Conservation (phyloP, 129 eudicot genomes). For the Ambrosia trifida region DNA sequence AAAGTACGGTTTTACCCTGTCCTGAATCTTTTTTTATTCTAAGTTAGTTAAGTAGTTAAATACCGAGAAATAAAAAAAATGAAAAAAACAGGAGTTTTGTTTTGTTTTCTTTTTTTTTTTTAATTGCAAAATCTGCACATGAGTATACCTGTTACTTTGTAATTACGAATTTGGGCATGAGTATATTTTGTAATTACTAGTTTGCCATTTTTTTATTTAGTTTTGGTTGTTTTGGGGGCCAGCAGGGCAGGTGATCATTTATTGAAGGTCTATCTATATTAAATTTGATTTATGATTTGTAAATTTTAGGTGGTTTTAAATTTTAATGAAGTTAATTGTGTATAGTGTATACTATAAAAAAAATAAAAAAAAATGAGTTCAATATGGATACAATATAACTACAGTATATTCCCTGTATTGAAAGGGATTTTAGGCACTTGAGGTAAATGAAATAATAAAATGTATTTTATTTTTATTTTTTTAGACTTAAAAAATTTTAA, state of each 20-base stretch:
- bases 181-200: slow-evolving; percentile 33
- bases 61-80: slow-evolving; percentile 2
- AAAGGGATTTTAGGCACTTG: too few species aligned
- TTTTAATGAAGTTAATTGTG: too few species aligned
- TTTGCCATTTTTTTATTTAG: slow-evolving; percentile 7
- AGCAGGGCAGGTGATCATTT: slow-evolving; percentile 19
- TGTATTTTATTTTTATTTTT: too few species aligned
- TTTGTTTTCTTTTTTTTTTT: background rate
- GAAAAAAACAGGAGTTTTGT: background rate
- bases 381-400: too few species aligned
- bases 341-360: too few species aligned
- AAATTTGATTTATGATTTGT: background rate
- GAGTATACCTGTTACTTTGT: slow-evolving; percentile 28
- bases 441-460: too few species aligned
- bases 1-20: slow-evolving; percentile 55
- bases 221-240: slow-evolving; percentile 22
- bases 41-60: background rate
- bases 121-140: slow-evolving; percentile 24
- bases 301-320: background rate
- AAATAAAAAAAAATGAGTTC: too few species aligned
- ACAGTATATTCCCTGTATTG: too few species aligned
- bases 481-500: too few species aligned
- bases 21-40: background rate
- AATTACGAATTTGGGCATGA: slow-evolving; percentile 32
- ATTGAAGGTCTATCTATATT: slow-evolving; percentile 4